Evolutionary conservation across 73 alveolate species (phyloP), one percentile per base, ranked within the genome.

Genomic region (Tetrahymena borealis): DNA sequence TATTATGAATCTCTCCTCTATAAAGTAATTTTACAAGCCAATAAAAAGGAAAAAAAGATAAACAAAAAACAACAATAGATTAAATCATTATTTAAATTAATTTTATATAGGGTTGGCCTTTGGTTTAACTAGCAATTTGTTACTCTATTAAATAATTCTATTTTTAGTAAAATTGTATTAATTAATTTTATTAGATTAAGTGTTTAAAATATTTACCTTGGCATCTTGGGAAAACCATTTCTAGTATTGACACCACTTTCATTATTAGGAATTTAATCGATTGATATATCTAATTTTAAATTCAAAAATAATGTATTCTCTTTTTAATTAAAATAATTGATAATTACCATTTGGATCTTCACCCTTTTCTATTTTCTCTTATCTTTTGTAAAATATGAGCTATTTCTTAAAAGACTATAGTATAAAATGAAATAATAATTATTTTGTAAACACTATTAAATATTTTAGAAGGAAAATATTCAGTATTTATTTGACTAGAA

Each of bases 281-380:
- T 33, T 11, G 95, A 93, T 13, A 93, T 42, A 33, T 93, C 95
- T 93, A 32, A 7, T 41, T 7, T 24, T 60, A 60, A 60, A 60
- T 18, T 20, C 0, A 60, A 60, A 60, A 24, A 60, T 18, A 10
- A n/a, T 42, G 16, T 41, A 9, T 41, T 18, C 16, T 0, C 9
- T 16, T 28, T 32, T 16, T 11, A 40, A 20, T 33, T 35, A 1
- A 18, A 78, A 32, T 32, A 39, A n/a, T n/a, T n/a, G n/a, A n/a
- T n/a, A 16, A 92, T 39, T 78, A 93, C 95, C 95, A 93, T 93
- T 93, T 13, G 95, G 95, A 85, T 93, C 93, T 85, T 93, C 95
- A 31, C 95, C 95, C 41, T 90, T 79, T 38, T 93, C 40, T 32
- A 39, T n/a, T 36, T 90, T 93, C 36, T 93, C 95, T 42, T 93